phyloP scores from a whole-genome alignment of 805 yeast genomes.

The Nakazawaea wickerhamii region DNA sequence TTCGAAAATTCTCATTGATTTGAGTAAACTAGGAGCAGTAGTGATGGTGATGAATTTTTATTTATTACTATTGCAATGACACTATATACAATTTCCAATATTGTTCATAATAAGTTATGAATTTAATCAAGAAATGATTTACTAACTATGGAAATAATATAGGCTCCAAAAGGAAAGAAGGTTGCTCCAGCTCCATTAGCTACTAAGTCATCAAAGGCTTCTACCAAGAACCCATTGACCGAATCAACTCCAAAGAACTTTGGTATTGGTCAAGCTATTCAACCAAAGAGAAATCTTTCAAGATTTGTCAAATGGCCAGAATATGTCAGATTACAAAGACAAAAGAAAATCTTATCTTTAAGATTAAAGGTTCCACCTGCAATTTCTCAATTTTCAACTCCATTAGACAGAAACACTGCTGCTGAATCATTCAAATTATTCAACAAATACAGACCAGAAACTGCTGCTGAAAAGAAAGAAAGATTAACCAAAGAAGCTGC shows the following conservation, averaged over 20 bases:
- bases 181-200: constrained; percentile 99
- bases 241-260: constrained; percentile 88
- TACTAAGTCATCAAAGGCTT: constrained; percentile 52
- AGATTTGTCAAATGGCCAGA: constrained; percentile 99
- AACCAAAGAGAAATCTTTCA: constrained; percentile 92
- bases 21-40: constrained; percentile 7
- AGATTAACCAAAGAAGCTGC: constrained; percentile 99
- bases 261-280: constrained; percentile 95
- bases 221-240: constrained; percentile 73
- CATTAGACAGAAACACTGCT: constrained; percentile 98
- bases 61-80: constrained; percentile 3
- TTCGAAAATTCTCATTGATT: neutral
- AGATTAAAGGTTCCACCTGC: constrained; percentile 99
- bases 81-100: constrained; percentile 1
- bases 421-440: constrained; percentile 93
- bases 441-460: constrained; percentile 99
- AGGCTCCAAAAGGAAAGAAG: constrained; percentile 43
- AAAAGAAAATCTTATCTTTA: constrained; percentile 89
- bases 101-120: neutral
- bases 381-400: constrained; percentile 91
- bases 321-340: constrained; percentile 97
- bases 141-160: constrained; percentile 6
- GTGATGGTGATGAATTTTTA: neutral
- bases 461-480: constrained; percentile 96
- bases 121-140: neutral